These are phyloP conservation scores for Alternaria sp. DNA, from an alignment of 2,329 filamentous ascomycete genomes.

Conservation along the genomic window DNA sequence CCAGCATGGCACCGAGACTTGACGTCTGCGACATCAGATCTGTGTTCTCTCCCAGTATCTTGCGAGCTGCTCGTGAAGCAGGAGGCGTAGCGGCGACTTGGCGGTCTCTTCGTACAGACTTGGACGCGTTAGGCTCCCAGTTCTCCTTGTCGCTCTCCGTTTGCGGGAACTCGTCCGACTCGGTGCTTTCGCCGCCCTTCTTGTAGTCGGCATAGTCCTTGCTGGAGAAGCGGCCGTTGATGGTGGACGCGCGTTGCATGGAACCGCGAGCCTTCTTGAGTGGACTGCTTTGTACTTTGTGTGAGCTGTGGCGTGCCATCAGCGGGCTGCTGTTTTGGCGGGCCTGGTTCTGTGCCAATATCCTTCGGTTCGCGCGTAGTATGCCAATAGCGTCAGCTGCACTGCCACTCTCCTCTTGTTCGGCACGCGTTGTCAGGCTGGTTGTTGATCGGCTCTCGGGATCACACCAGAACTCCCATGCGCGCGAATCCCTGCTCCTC, in stretches of 20 bases:
- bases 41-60: constrained; percentile 57
- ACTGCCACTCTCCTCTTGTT: constrained; percentile 80
- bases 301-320: constrained; percentile 34
- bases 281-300: constrained; percentile 40
- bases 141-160: constrained; percentile 96
- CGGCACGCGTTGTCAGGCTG: constrained; percentile 79
- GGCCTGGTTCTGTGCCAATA: constrained; percentile 60
- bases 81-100: constrained; percentile 36
- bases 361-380: constrained; percentile 70
- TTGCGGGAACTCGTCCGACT: constrained; percentile 59
- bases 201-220: constrained; percentile 26
- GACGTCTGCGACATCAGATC: constrained; percentile 49
- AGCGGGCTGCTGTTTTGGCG: constrained; percentile 70
- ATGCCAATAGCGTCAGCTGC: constrained; percentile 83
- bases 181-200: constrained; percentile 36
- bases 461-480: constrained; percentile 91
- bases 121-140: constrained; percentile 63
- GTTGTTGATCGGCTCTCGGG: constrained; percentile 71
- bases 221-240: constrained; percentile 43
- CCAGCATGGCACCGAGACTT: constrained; percentile 48
- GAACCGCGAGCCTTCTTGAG: constrained; percentile 44
- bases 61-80: constrained; percentile 43
- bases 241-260: constrained; percentile 46
- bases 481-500: constrained; percentile 82
- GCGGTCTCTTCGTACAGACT: constrained; percentile 38